phyloP scores from a whole-genome alignment of 352 stramenopile species.

The Blastocystis sp. region DNA sequence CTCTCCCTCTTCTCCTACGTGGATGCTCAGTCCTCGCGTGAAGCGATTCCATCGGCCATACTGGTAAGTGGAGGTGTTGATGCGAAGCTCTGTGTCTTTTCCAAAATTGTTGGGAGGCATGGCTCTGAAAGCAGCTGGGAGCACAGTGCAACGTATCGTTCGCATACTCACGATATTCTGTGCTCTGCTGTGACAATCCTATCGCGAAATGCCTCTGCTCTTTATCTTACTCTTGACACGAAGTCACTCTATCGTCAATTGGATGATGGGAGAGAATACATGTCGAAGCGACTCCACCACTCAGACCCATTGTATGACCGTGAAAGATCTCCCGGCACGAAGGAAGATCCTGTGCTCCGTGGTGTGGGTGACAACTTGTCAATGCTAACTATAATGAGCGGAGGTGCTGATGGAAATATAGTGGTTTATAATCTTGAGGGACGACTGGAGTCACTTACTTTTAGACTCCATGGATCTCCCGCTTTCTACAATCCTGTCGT shows the following conservation, averaged over 20 bases:
- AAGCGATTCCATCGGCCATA: not conserved
- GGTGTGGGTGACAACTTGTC: not conserved
- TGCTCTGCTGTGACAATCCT: not conserved
- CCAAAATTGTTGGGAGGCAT: not conserved
- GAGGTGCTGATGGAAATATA: not conserved
- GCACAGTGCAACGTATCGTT: not conserved
- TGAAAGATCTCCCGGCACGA: too few species aligned
- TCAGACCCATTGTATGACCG: not conserved
- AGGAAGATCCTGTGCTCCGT: not conserved
- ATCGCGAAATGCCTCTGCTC: not conserved
- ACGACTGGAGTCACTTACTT: not conserved
- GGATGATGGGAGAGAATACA: not conserved
- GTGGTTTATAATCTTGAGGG: not conserved
- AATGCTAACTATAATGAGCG: not conserved
- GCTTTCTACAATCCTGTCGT: not conserved
- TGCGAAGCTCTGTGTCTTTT: constrained; percentile 4
- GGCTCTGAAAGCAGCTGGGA: not conserved
- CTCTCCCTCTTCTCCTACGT: not conserved
- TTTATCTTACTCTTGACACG: not conserved
- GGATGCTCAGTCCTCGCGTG: not conserved
- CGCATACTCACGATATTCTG: constrained; percentile 23
- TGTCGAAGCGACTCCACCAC: not conserved
- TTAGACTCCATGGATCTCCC: not conserved
- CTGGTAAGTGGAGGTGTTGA: not conserved
- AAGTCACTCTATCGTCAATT: not conserved